Base-by-base conservation (phyloP, 768 basidiomycete genomes). In the Boletus rubescentipes region DNA sequence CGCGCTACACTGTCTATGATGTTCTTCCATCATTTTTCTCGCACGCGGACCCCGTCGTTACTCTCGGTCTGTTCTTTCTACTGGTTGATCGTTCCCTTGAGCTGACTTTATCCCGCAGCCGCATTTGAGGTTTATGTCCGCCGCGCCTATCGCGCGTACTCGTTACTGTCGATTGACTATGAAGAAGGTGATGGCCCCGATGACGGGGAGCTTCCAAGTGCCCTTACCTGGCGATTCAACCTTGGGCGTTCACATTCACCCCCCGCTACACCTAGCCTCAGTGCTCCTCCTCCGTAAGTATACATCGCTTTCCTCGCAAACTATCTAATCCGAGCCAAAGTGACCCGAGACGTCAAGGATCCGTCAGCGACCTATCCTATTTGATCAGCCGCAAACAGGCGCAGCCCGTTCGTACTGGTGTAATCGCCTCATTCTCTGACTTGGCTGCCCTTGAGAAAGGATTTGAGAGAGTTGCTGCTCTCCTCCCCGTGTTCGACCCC, bases 11-110 rank as follows among this genome's bases (percentile, higher is more conserved):
- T 14, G 95, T 98, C 15, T 99, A 88, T 72, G 97, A 99, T 67
- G 97, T 99, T 8, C 82, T 99, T 43, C 93, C 95, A 4, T 81
- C 91, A 7, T 99, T 99, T 79, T 98, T 98, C 83, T 84, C 82
- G 55, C 90, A 95, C 66, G 68, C 78, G 16, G 94, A 98, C 61
- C 79, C 86, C 35, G 86, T 88, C 80, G 85, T 98, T 59, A 81
- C 85, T 11, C 80, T 98, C 38, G 89, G 91, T 90, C 54, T 49
- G 85, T 70, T 37, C 21, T 47, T n/a, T 32, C 18, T 57, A 3
- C 46, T 57, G 23, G 16, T 31, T 14, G 12, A 16, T 4, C 16
- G 12, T n/a, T 16, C 29, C 5, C 14, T 34, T 40, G 15, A 6
- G 45, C 51, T 53, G 20, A 59, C n/a, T 43, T 39, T 29, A 37